phyloP scores from a whole-genome alignment of 768 basidiomycete species.

The Mycena indigotica region DNA sequence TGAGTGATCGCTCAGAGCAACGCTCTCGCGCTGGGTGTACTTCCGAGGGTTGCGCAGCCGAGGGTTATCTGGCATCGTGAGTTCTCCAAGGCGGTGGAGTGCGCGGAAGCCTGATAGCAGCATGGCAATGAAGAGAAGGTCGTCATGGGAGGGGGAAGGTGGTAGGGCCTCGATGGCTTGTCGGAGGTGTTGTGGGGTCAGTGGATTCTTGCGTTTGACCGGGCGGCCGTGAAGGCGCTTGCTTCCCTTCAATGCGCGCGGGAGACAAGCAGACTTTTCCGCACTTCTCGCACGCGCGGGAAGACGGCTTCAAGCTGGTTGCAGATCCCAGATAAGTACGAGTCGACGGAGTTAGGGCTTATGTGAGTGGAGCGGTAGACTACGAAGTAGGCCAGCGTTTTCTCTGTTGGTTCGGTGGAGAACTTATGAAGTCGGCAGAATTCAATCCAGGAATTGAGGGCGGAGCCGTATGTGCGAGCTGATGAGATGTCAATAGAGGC shows the following conservation, averaged over 20 bases:
- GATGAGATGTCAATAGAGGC: slow-evolving; percentile 22
- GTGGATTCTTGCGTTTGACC: slow-evolving; percentile 28
- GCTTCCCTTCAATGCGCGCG: slow-evolving; percentile 27
- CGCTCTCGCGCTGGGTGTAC: background rate
- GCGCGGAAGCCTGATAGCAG: slow-evolving; percentile 13
- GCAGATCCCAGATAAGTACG: slow-evolving; percentile 42
- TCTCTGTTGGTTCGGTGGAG: slow-evolving; percentile 28
- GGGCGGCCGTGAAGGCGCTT: slow-evolving; percentile 17
- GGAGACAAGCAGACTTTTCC: slow-evolving; percentile 20
- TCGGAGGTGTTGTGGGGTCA: slow-evolving; percentile 21
- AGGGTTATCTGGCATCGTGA: slow-evolving; percentile 27
- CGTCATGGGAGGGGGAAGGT: slow-evolving; percentile 19
- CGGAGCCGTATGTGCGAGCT: slow-evolving; percentile 23
- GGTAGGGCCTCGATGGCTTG: background rate
- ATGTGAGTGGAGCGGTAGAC: slow-evolving; percentile 36
- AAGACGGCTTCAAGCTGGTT: slow-evolving; percentile 34
- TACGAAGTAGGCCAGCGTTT: slow-evolving; percentile 36
- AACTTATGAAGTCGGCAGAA: slow-evolving; percentile 27
- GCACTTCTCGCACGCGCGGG: slow-evolving; percentile 27
- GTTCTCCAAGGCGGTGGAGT: slow-evolving; percentile 31
- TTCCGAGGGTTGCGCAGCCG: slow-evolving; percentile 9
- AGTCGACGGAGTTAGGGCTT: slow-evolving; percentile 30
- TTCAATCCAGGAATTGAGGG: slow-evolving; percentile 29
- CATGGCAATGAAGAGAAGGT: slow-evolving; percentile 33
- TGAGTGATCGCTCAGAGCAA: background rate